These are phyloP conservation scores for Auriscalpium orientale DNA, from an alignment of 768 basidiomycete species.

Conservation along the genomic window DNA sequence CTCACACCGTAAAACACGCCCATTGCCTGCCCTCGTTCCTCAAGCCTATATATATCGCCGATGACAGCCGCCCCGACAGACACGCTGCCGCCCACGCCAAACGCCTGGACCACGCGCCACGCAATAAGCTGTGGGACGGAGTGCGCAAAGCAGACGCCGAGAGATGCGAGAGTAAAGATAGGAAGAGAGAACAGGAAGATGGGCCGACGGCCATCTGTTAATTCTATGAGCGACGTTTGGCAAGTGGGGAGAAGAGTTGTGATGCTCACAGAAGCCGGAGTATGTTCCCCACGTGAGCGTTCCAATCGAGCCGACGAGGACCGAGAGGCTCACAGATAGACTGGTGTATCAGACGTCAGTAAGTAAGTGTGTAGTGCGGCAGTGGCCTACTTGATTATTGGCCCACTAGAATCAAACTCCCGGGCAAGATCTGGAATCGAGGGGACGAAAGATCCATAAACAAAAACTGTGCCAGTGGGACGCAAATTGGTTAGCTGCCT, in stretches of 20 bases:
- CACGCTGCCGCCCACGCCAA: constrained; percentile 52
- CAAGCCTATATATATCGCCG: constrained; percentile 58
- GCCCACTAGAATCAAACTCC: constrained; percentile 50
- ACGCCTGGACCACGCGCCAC: constrained; percentile 58
- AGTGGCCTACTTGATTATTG: constrained; percentile 46
- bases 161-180: constrained; percentile 46
- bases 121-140: constrained; percentile 42
- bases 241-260: neutral
- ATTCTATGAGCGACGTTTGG: neutral
- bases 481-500: neutral
- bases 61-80: constrained; percentile 53
- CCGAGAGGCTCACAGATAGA: constrained; percentile 5
- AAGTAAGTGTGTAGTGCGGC: neutral
- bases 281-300: constrained; percentile 7
- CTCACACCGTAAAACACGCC: constrained; percentile 49
- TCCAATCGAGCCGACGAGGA: neutral
- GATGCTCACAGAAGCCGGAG: neutral
- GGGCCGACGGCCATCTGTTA: constrained; percentile 53
- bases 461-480: constrained; percentile 42
- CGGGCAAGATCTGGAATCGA: constrained; percentile 65
- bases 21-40: constrained; percentile 54
- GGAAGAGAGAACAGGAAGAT: constrained; percentile 57
- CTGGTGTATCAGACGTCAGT: neutral
- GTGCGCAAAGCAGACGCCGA: constrained; percentile 46
- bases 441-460: constrained; percentile 62